phyloP scores from a whole-genome alignment of 2,329 filamentous ascomycete species.

The Ceratocystis lukuohia region DNA sequence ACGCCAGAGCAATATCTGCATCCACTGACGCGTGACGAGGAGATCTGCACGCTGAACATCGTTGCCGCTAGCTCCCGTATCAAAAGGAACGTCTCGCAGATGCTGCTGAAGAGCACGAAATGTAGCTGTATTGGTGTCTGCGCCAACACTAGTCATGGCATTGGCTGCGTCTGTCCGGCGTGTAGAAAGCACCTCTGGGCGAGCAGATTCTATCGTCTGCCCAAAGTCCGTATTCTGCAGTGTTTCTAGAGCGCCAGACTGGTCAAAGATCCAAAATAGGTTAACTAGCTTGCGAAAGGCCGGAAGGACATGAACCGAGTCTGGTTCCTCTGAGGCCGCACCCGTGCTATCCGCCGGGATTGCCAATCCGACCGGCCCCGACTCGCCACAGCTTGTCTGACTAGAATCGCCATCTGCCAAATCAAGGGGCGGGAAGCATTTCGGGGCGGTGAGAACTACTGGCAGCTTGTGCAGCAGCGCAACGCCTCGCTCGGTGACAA shows the following conservation, averaged over 20 bases:
- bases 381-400: neutral
- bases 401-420: neutral
- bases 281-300: slow-evolving; percentile 37
- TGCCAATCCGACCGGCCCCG: neutral
- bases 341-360: neutral
- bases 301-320: slow-evolving; percentile 32
- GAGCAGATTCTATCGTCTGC: slow-evolving; percentile 10
- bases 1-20: slow-evolving; percentile 37
- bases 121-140: neutral
- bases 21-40: slow-evolving; percentile 38
- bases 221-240: slow-evolving; percentile 29
- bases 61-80: slow-evolving; percentile 27
- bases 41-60: slow-evolving; percentile 37
- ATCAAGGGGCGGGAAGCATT: slow-evolving; percentile 28
- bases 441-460: slow-evolving; percentile 29
- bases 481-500: slow-evolving; percentile 37
- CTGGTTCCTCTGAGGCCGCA: slow-evolving; percentile 21
- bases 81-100: slow-evolving; percentile 30
- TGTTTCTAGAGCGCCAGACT: slow-evolving; percentile 36
- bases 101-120: slow-evolving; percentile 32
- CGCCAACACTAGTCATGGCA: slow-evolving; percentile 18
- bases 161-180: slow-evolving; percentile 25
- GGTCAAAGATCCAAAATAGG: slow-evolving; percentile 38
- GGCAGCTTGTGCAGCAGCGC: slow-evolving; percentile 38
- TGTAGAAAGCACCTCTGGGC: neutral